Conservation (phyloP, 306 rosid species). For the Carpinus fangiana region DNA sequence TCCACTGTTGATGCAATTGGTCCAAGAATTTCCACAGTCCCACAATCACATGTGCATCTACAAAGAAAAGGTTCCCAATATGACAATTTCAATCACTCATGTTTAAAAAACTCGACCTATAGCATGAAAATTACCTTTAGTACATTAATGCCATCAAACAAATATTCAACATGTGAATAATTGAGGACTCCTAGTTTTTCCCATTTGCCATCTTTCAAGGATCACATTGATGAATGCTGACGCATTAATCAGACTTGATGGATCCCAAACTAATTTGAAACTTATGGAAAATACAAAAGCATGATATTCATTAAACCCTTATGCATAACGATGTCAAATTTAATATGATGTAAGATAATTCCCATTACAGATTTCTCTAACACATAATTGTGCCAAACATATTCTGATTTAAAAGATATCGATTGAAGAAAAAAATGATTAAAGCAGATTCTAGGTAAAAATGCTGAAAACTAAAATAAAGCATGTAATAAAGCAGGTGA, state of each 20-base stretch:
- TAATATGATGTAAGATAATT: not conserved
- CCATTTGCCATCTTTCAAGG: not conserved
- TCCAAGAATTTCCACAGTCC: constrained; percentile 95
- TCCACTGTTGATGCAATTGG: constrained; percentile 92
- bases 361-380: not conserved
- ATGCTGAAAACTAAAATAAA: too few relatives aligned
- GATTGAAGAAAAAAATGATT: not conserved
- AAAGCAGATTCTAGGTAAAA: not conserved
- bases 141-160: not conserved
- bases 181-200: not conserved
- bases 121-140: not conserved
- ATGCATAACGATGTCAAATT: not conserved
- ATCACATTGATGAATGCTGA: not conserved
- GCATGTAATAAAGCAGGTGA: too few relatives aligned
- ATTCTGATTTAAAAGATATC: not conserved
- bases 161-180: not conserved
- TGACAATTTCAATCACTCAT: constrained; percentile 13
- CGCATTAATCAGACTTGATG: not conserved
- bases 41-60: constrained; percentile 79
- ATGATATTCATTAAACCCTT: not conserved
- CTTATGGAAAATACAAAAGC: not conserved
- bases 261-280: not conserved
- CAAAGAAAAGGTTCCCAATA: constrained; percentile 28
- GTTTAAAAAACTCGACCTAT: not conserved
- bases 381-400: not conserved